Evolutionary conservation across 2,329 filamentous ascomycete species (phyloP), one percentile per base, ranked within the genome.

Genomic region (Pseudogymnoascus sp.): DNA sequence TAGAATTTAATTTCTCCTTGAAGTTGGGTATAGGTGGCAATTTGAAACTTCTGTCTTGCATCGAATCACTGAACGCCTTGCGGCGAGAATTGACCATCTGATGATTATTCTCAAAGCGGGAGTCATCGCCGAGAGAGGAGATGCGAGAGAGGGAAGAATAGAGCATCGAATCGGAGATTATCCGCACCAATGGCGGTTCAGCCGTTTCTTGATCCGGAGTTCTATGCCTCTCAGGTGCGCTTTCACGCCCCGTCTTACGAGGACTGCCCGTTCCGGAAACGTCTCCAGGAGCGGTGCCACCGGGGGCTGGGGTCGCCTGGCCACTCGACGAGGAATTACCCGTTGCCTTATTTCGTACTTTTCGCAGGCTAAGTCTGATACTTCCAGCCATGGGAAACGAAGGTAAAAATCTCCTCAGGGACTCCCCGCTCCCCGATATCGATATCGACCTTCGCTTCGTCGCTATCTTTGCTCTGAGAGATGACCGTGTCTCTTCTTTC

Each of bases 11-110:
- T 42, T n/a, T 52, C 12, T 25, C 45, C 9, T 52, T 16, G 30
- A 33, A 11, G 64, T 71, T 74, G 30, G 80, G 75, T 39, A 89
- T 75, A 64, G 82, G 81, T 1, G 84, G 84, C 71, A 91, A 80
- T 70, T 86, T 90, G 75, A 92, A 88, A 62, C 86, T 90, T 2
- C 92, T 90, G 69, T 96, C 92, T 71, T 91, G 87, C 65, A 90
- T 84, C 71, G 89, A 95, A 72, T 97, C 92, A 71, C 87, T 89
- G 72, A 97, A 90, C 4, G 93, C 93, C 76, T 96, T 96, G 71
- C 94, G 81, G 42, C 93, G 84, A 68, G 89, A 91, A 70, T 97
- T 97, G 67, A 93, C 88, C 78, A 94, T 90, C 65, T 91, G 89
- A 45, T 87, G 84, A 11, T 96, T 85, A 73, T 94, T 81, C 59